Percentiles rank a stretch among this genome's conserved stretches.
These are phyloP conservation scores for Hibiscus trionum DNA, from an alignment of 345 rosid genomes.

Conservation along the genomic window DNA sequence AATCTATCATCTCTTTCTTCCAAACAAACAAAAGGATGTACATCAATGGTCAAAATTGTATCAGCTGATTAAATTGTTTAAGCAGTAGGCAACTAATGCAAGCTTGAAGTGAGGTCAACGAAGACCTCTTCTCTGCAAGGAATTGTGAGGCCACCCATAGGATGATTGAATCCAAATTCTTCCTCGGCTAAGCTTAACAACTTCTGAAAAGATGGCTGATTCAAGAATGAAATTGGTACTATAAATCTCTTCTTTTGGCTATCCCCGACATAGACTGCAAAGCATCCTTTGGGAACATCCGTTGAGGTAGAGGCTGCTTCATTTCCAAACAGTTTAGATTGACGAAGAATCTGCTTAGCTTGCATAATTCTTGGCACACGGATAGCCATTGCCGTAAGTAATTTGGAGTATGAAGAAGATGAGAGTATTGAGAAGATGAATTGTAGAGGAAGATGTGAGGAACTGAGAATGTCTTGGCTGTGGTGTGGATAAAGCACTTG, in stretches of 20 bases:
- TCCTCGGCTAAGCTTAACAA: slow-evolving; percentile 29
- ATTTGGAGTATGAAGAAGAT: neutral
- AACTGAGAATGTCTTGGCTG: slow-evolving; percentile 7
- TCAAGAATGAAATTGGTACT: slow-evolving; percentile 25
- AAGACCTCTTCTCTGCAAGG: slow-evolving; percentile 38
- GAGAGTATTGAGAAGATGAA: neutral
- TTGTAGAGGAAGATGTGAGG: neutral
- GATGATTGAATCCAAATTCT: slow-evolving; percentile 33
- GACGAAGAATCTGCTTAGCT: slow-evolving; percentile 18
- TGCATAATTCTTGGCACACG: slow-evolving; percentile 5
- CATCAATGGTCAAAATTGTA: no score
- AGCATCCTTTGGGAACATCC: slow-evolving; percentile 20
- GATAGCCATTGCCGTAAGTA: slow-evolving; percentile 3
- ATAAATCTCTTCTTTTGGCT: slow-evolving; percentile 18
- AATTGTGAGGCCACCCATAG: slow-evolving; percentile 35
- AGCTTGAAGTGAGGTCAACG: slow-evolving; percentile 24
- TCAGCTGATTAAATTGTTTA: no score
- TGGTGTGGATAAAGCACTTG: neutral
- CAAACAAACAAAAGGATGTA: no score
- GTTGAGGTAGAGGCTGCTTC: neutral
- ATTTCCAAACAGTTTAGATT: slow-evolving; percentile 8
- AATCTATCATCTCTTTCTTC: no score
- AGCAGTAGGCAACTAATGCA: neutral
- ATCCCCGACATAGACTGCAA: slow-evolving; percentile 26
- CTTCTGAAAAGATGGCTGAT: slow-evolving; percentile 19